Evolutionary conservation across 306 rosid species (phyloP), one percentile per base, ranked within the genome.

Genomic region (Vigna nakashimae): DNA sequence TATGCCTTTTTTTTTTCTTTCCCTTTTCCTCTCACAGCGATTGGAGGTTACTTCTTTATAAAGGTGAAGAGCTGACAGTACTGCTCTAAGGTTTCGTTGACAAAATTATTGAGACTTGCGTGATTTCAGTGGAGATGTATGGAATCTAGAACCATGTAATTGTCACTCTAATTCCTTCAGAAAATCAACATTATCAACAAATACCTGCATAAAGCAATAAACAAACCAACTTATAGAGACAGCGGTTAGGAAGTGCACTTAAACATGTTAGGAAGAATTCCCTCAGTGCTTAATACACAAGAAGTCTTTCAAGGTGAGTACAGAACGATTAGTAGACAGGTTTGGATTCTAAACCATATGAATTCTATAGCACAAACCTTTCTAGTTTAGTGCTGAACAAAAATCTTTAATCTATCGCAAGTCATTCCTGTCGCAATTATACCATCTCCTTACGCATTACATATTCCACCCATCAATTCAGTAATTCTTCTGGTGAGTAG

Each of bases 161-260:
- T 56, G 30, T 88, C 87, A 86, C 73, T 89, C 85, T 80, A 91
- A 65, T 82, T 91, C 93, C 87, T 84, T 91, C 77, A 86, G 82
- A 82, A 91, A 88, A 86, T 89, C 93, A 53, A 79, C 74, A 65
- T 91, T 86, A 76, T 88, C 97, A 83, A 87, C 93, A 75, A 89
- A 87, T 24, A 65, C 90, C 93, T 87, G 89, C 84, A 71, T 40
- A 77, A 79, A 56, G 58, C 38, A n/a, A 62, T 20, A 48, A 42
- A 69, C 16, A 30, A 69, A 32, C 22, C 73, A 72, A 79, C 15
- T 17, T 9, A 43, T 17, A 32, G 75, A 42, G 48, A 74, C 26
- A 17, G n/a, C 70, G 32, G 76, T 2, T 50, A 11, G 53, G 30
- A 32, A 52, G 52, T n/a, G 43, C 49, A 71, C 24, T 59, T 64